Evolutionary conservation across 331 rosid genomes (phyloP).

Genomic region (Acacia concinna): DNA sequence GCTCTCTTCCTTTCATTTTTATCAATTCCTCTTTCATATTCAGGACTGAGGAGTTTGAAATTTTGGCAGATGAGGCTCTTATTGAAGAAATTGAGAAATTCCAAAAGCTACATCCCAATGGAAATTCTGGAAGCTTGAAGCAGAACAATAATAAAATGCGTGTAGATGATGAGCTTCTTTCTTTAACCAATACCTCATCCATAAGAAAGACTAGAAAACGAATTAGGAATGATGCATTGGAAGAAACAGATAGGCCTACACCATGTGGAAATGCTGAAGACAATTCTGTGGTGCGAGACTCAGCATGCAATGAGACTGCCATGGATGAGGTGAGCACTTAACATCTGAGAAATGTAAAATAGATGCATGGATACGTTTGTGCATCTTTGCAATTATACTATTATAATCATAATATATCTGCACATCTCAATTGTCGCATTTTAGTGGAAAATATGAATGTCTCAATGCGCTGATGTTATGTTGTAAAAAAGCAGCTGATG

Average conservation of each 20-base stretch:
- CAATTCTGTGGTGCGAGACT: constrained; percentile 37
- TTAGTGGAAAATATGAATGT: constrained; percentile 27
- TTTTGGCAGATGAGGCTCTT: constrained; percentile 62
- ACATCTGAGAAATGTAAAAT: neutral
- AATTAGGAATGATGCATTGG: constrained; percentile 40
- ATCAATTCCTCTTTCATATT: constrained; percentile 29
- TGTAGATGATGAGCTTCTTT: constrained; percentile 28
- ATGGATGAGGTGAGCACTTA: constrained; percentile 35
- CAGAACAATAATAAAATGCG: constrained; percentile 26
- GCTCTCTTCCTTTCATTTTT: neutral
- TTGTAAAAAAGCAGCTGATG: constrained; percentile 43
- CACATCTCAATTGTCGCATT: constrained; percentile 9
- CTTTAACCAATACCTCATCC: constrained; percentile 38
- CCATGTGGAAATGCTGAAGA: constrained; percentile 38
- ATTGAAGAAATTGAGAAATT: constrained; percentile 65
- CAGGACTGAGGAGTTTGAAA: constrained; percentile 34
- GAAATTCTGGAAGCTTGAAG: constrained; percentile 38
- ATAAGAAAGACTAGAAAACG: constrained; percentile 51
- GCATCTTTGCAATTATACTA: neutral
- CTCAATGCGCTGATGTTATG: constrained; percentile 20
- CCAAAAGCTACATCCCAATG: constrained; percentile 44
- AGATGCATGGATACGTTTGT: neutral
- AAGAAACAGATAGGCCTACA: constrained; percentile 30
- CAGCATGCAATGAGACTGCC: constrained; percentile 42
- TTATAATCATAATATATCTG: neutral